Base-by-base conservation (phyloP, 768 basidiomycete species). In the Lyophyllum shimeji region DNA sequence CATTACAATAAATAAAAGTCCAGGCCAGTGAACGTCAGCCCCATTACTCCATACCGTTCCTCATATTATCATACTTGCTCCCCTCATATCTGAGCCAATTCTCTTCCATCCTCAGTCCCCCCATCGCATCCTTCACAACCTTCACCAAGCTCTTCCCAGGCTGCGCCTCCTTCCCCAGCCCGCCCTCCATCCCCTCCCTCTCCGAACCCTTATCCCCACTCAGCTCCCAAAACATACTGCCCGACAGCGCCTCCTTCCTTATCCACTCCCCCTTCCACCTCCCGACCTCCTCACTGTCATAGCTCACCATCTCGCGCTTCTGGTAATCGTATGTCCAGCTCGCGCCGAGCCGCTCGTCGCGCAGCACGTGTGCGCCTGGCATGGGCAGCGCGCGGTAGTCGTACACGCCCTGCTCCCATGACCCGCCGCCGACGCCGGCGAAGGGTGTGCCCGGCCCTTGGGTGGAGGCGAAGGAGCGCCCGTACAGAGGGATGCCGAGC, bases 201-300 rank as follows among this genome's bases (percentile, higher is more conserved):
- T 69, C 62, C 4, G 73, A 73, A 1, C 83, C 83, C 68, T 93
- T 93, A 73, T 98, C 96, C 2, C 92, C 93, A 61, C 87, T 89
- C 40, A 96, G 76, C 69, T 95, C 93, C 93, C 92, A 94, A 62
- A 88, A 88, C 97, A 99, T 99, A 53, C 89, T 90, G 0, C 97
- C 97, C 6, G 90, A 92, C 3, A 98, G 74, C 0, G 83, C 82
- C 65, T 88, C 82, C 33, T 82, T 78, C 63, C 75, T 76, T 66
- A 98, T 94, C 75, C 88, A 98, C 55, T 81, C 78, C 13, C 90
- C 92, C 69, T 95, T 95, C 80, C 81, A 80, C 50, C 70, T 68
- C 2, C 81, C 92, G 1, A 90, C 79, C 20, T 82, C 73, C 53
- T 87, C 89, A 42, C 75, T 81, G 66, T 96, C 93, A 66, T 84